Evolutionary conservation across 2,329 filamentous ascomycete species (phyloP).

Genomic region (Monosporascus ibericus): DNA sequence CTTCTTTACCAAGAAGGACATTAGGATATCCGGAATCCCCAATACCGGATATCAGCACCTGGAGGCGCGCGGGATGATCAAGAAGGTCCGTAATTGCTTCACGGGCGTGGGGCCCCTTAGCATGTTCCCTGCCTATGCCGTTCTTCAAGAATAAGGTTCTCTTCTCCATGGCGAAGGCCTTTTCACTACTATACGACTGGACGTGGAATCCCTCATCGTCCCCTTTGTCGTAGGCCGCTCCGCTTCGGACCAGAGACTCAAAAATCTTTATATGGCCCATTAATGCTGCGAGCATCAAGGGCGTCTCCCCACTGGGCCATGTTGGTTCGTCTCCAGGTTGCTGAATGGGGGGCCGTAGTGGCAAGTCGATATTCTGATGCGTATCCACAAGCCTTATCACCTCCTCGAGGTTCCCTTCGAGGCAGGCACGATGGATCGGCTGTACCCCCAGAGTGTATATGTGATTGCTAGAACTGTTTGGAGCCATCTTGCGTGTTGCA

Average conservation of each 20-base stretch:
- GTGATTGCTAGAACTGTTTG: no score
- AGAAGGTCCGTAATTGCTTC: constrained; percentile 7
- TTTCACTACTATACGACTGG: constrained; percentile 5
- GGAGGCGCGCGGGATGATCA: constrained; percentile 2
- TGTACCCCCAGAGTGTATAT: constrained; percentile 12
- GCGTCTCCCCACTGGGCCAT: constrained; percentile 1
- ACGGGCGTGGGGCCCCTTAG: constrained; percentile 2
- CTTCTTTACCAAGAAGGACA: not conserved
- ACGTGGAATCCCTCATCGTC: constrained; percentile 5
- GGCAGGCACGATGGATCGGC: constrained; percentile 10
- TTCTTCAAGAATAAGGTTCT: constrained; percentile 6
- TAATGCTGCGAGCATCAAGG: constrained; percentile 11
- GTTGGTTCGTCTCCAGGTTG: not conserved
- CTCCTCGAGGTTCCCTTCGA: constrained; percentile 8
- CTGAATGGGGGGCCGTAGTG: not conserved
- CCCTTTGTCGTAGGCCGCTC: constrained; percentile 1
- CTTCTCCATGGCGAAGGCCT: constrained; percentile 6
- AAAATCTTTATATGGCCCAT: constrained; percentile 15
- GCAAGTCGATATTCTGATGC: not conserved
- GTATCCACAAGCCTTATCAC: not conserved
- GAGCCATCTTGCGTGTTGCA: no score
- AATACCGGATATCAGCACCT: not conserved
- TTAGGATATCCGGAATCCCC: not conserved
- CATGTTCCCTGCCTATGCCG: constrained; percentile 3
- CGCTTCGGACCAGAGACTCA: constrained; percentile 8